Base-by-base conservation (phyloP, 805 yeast genomes). In the Wickerhamiella parazyma region DNA sequence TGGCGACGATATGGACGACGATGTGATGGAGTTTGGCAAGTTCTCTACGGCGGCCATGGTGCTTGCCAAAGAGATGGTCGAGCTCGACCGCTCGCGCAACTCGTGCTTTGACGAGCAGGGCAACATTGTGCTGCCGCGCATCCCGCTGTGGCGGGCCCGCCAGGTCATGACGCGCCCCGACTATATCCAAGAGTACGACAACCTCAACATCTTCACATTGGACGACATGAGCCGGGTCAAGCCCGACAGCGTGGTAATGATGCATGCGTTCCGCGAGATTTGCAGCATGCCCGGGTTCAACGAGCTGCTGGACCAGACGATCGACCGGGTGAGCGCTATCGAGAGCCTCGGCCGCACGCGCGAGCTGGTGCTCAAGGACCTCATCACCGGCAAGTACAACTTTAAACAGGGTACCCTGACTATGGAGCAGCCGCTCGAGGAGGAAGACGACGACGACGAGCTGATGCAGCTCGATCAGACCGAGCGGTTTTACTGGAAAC, bases 121-220 rank as follows among this genome's bases (percentile, higher is more conserved):
- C 6, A 72, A 71, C 49, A 84, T 79, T 51, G 60, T 63, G 5
- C 58, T 83, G 26, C 93, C 94, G 0, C 78, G 75, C 45, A 57
- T 83, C 16, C 94, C 94, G 1, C 61, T 83, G 3, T 83, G 93
- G 93, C 67, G 85, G 48, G 84, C 89, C 1, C 62, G 89, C 38
- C 91, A 82, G 56, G 71, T 83, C 44, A 83, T 83, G 94, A 82
- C 93, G 0, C 64, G 94, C 44, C 75, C 84, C 1, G 94, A 83
- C 58, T 83, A 72, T 55, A 83, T 83, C 46, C 83, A 81, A 53
- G 63, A 58, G 20, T 80, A 78, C 56, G 94, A 83, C 56, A 75
- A 80, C 50, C 62, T 82, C 50, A 83, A 83, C 57, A 73, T 83
- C 21, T 83, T 83, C 60, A 80, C 93, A 2, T 75, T 83, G 43